Conservation (phyloP, 352 stramenopile genomes). For the Peronosclerospora sorghi region DNA sequence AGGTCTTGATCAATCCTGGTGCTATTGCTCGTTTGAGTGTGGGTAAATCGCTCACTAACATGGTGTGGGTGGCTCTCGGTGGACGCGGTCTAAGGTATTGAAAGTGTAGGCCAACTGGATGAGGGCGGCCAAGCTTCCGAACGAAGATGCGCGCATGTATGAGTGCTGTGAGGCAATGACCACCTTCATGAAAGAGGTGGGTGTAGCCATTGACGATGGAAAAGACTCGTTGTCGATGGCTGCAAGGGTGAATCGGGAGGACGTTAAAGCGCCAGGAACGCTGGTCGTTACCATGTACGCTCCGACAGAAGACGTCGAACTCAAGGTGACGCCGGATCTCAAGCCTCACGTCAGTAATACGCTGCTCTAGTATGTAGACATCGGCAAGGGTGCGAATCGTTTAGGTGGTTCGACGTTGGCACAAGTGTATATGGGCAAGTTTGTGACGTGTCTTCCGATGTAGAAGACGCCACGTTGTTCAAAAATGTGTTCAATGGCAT, state of each 20-base stretch:
- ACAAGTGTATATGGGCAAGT: slow-evolving; percentile 88
- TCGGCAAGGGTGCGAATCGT: slow-evolving; percentile 84
- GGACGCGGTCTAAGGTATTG: slow-evolving; percentile 91
- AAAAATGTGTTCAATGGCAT: slow-evolving; percentile 91
- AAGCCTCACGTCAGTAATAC: slow-evolving; percentile 81
- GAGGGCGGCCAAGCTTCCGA: slow-evolving; percentile 97
- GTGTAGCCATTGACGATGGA: slow-evolving; percentile 95
- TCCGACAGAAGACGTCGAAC: slow-evolving; percentile 92
- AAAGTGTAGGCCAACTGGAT: slow-evolving; percentile 99
- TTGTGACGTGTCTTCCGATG: slow-evolving; percentile 78
- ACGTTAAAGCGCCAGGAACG: slow-evolving; percentile 97
- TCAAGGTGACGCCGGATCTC: slow-evolving; percentile 96
- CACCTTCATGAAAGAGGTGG: slow-evolving; percentile 90
- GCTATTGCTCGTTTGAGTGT: slow-evolving; percentile 96
- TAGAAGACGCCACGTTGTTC: slow-evolving; percentile 89
- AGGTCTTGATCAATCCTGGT: slow-evolving; percentile 90
- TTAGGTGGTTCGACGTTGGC: slow-evolving; percentile 94
- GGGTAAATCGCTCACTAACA: slow-evolving; percentile 96
- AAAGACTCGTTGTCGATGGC: slow-evolving; percentile 99
- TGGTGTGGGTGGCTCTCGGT: slow-evolving; percentile 91
- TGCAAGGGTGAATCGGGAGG: slow-evolving; percentile 87
- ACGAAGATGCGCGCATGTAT: slow-evolving; percentile 98
- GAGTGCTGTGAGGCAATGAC: slow-evolving; percentile 94
- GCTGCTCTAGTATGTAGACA: slow-evolving; percentile 92
- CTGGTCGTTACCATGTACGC: slow-evolving; percentile 97